Conservation (phyloP, 1,284 basidiomycete genomes). For the Moniliophthora roreri region DNA sequence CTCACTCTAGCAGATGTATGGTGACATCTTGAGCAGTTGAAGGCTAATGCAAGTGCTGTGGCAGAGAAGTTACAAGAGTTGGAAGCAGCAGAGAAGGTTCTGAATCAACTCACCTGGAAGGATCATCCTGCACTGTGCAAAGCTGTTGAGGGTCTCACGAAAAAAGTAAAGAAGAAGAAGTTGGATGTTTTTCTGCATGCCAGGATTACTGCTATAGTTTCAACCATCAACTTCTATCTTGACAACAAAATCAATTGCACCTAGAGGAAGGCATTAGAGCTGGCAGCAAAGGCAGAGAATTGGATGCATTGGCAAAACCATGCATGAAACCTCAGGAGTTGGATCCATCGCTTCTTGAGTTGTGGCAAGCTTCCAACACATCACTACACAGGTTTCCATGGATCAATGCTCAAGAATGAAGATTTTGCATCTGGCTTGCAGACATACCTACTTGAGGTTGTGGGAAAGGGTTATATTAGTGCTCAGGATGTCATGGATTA, state of each 20-base stretch:
- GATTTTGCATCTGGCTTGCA: constrained; percentile 22
- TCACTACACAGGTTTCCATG: constrained; percentile 17
- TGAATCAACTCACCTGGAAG: no score
- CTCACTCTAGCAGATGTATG: no score
- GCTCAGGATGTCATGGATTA: constrained; percentile 29
- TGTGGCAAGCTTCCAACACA: constrained; percentile 21
- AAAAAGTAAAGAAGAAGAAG: constrained; percentile 1
- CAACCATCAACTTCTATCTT: constrained; percentile 15
- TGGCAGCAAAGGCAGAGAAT: constrained; percentile 17
- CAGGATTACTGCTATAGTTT: constrained; percentile 16
- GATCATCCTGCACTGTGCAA: no score
- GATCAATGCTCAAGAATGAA: constrained; percentile 23
- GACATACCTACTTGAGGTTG: constrained; percentile 19
- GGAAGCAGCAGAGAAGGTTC: no score
- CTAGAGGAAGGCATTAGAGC: constrained; percentile 10
- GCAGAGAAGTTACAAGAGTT: no score
- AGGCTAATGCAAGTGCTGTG: no score
- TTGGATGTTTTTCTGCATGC: constrained; percentile 21
- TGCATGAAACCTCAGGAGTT: constrained; percentile 20
- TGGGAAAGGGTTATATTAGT: constrained; percentile 22
- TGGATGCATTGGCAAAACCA: constrained; percentile 18
- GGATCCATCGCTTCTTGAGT: constrained; percentile 20
- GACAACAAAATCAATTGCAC: constrained; percentile 6
- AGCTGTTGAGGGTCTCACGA: no score
- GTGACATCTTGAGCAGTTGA: no score